phyloP scores from a whole-genome alignment of 495 filamentous ascomycete species.

The Cercophora sp. region DNA sequence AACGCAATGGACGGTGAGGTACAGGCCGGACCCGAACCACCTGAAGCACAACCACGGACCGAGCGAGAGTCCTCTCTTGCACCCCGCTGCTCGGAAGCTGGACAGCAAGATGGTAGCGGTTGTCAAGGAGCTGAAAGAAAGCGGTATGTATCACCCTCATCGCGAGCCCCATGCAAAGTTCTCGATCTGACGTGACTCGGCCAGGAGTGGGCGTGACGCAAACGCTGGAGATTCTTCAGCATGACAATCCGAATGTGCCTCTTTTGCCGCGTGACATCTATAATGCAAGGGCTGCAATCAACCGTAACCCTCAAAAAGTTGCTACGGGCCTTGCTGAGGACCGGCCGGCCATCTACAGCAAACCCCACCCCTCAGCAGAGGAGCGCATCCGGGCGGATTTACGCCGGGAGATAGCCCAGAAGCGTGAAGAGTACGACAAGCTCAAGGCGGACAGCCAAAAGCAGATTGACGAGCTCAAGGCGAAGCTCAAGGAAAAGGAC shows the following conservation, averaged over 20 bases:
- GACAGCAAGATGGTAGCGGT: conserved; percentile 56
- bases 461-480: conserved; percentile 47
- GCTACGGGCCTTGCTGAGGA: conserved; percentile 47
- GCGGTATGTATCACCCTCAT: conserved; percentile 36
- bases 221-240: conserved; percentile 53
- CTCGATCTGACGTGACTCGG: not conserved
- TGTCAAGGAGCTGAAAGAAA: conserved; percentile 53
- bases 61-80: conserved; percentile 52
- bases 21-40: conserved; percentile 47
- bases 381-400: conserved; percentile 53
- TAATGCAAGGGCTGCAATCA: conserved; percentile 55
- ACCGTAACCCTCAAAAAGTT: conserved; percentile 53
- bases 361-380: conserved; percentile 51
- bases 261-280: conserved; percentile 55
- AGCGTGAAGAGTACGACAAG: conserved; percentile 46
- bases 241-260: conserved; percentile 51
- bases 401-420: conserved; percentile 46
- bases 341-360: conserved; percentile 53
- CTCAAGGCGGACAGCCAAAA: conserved; percentile 42
- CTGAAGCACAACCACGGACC: conserved; percentile 53
- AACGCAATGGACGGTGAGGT: conserved; percentile 54
- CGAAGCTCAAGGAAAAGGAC: conserved; percentile 47
- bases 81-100: conserved; percentile 53
- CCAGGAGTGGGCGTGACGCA: conserved; percentile 52
- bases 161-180: not conserved